Conservation (phyloP, 495 filamentous ascomycete species). For the Hypoxylon fragiforme region DNA sequence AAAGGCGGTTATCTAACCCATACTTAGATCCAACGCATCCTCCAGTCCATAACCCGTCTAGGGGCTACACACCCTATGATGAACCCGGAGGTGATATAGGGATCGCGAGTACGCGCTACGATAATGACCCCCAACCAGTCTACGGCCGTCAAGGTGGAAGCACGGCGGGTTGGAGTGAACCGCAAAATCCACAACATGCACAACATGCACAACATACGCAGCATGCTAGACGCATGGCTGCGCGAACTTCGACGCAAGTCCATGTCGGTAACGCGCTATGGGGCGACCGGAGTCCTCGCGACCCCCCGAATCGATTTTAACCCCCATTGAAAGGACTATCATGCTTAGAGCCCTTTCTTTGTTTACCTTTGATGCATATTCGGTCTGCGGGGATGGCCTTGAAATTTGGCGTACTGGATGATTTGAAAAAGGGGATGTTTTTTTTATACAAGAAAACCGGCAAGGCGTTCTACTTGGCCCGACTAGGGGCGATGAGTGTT, state of each 20-base stretch:
- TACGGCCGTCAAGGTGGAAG: conserved; percentile 18
- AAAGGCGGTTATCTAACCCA: conserved; percentile 17
- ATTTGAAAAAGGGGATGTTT: conserved; percentile 1
- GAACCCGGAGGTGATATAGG: conserved; percentile 35
- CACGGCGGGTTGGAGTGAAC: conserved; percentile 24
- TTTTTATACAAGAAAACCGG: conserved; percentile 4
- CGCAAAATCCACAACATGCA: too few relatives aligned
- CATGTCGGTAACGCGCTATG: conserved; percentile 34
- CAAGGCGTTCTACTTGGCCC: conserved; percentile 12
- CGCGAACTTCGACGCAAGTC: conserved; percentile 29
- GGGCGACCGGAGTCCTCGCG: conserved; percentile 24
- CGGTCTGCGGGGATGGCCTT: conserved; percentile 9
- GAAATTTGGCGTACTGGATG: conserved; percentile 20
- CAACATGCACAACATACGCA: too few relatives aligned
- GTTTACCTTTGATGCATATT: conserved; percentile 24
- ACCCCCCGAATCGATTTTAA: conserved; percentile 6
- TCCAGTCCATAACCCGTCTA: conserved; percentile 27
- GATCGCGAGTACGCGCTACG: conserved; percentile 27
- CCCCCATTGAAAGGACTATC: not conserved
- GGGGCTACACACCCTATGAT: conserved; percentile 28
- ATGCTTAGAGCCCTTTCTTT: not conserved
- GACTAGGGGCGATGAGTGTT: conserved; percentile 19
- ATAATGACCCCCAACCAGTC: conserved; percentile 16
- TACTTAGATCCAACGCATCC: conserved; percentile 27
- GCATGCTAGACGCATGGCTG: conserved; percentile 1